Conservation (phyloP, 495 filamentous ascomycete species). For the Elasticomyces elasticus region DNA sequence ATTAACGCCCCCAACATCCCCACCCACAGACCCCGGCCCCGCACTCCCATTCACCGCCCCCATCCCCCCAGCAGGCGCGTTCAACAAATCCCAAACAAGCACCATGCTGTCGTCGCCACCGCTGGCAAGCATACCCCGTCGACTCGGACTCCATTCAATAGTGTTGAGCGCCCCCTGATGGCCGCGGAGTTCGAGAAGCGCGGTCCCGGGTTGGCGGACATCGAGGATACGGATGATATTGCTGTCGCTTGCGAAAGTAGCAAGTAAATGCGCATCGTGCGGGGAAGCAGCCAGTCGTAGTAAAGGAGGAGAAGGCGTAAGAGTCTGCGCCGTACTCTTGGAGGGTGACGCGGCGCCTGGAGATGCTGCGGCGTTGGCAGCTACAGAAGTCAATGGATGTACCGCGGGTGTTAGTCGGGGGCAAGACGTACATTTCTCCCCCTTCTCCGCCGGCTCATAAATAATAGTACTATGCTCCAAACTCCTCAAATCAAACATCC, state of each 20-base stretch:
- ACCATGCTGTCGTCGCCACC: constrained; percentile 88
- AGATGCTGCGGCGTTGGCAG: too few relatives aligned
- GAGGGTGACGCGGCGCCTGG: too few relatives aligned
- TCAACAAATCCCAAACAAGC: constrained; percentile 86
- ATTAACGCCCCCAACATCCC: neutral
- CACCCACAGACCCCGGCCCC: constrained; percentile 1
- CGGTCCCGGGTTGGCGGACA: constrained; percentile 91
- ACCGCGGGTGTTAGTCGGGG: too few relatives aligned
- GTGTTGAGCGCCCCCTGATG: constrained; percentile 78
- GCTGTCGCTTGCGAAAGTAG: constrained; percentile 90
- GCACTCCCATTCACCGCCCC: constrained; percentile 10
- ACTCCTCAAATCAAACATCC: constrained; percentile 97
- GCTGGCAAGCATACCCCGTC: constrained; percentile 79
- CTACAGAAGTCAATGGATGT: too few relatives aligned
- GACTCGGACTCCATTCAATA: constrained; percentile 87
- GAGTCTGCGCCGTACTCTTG: constrained; percentile 52
- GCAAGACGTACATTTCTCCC: constrained; percentile 72
- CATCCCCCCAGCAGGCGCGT: constrained; percentile 33
- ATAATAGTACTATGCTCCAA: constrained; percentile 98
- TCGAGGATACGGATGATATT: constrained; percentile 91
- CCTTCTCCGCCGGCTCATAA: constrained; percentile 88
- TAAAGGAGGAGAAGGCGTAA: constrained; percentile 60
- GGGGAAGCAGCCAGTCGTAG: constrained; percentile 88
- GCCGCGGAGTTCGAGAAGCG: constrained; percentile 87
- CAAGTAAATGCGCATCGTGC: constrained; percentile 88